A percentile compares a stretch with the other conserved stretches of the same genome.
Evolutionary conservation across 208 protist genomes (phyloP).

Genomic region (Trypanosoma rangeli): DNA sequence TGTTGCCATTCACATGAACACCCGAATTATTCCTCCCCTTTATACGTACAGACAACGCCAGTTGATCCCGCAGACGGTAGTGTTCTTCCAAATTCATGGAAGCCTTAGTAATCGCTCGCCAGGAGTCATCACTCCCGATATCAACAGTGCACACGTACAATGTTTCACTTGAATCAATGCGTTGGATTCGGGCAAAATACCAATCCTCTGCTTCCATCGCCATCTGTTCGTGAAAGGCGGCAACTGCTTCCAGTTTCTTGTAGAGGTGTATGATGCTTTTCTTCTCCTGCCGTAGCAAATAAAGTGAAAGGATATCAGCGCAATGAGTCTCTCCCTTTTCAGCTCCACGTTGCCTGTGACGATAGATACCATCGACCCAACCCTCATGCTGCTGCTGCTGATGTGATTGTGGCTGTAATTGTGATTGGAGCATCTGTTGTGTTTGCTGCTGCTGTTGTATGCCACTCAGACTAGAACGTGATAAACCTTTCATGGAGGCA

Average conservation of each 20-base stretch:
- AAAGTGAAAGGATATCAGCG: constrained; percentile 55
- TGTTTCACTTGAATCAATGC: constrained; percentile 57
- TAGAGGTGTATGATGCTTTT: constrained; percentile 51
- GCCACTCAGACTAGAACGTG: not conserved
- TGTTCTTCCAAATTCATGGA: constrained; percentile 52
- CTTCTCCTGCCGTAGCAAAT: constrained; percentile 49
- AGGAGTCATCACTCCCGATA: constrained; percentile 60
- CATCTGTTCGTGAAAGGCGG: constrained; percentile 53
- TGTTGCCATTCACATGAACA: constrained; percentile 84
- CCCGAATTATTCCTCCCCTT: constrained; percentile 65
- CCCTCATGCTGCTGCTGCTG: constrained; percentile 1
- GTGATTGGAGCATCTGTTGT: not conserved
- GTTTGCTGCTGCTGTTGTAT: constrained; percentile 8
- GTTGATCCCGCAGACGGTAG: constrained; percentile 41
- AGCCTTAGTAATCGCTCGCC: constrained; percentile 41
- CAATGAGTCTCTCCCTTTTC: constrained; percentile 24
- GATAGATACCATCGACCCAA: constrained; percentile 17
- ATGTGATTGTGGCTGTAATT: constrained; percentile 1
- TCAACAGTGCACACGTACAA: constrained; percentile 80
- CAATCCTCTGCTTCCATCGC: constrained; percentile 76
- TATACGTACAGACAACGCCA: constrained; percentile 47
- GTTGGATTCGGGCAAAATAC: constrained; percentile 51
- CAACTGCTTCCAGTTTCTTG: constrained; percentile 35
- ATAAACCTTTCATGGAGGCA: constrained; percentile 52
- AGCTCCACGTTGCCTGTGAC: not conserved